Percentiles rank a stretch among this genome's conserved stretches.
These are phyloP conservation scores for Vitis vinifera DNA, from an alignment of 164 flowering plant genomes.

Conservation along the genomic window ASM3070453v1 NC_081807.1:2960501-2961000, in stretches of 20 bases:
- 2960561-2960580: conserved; percentile 25
- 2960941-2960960: conserved; percentile 84
- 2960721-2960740: conserved; percentile 71
- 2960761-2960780: conserved; percentile 62
- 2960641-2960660: conserved; percentile 72
- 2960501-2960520: too few species aligned
- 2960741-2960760: conserved; percentile 64
- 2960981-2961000: conserved; percentile 91
- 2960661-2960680: conserved; percentile 72
- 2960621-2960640: conserved; percentile 61
- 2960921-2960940: conserved; percentile 73
- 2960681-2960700: conserved; percentile 82
- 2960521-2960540: too few species aligned
- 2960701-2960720: conserved; percentile 87
- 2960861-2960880: conserved; percentile 79
- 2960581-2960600: conserved; percentile 46
- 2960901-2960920: conserved; percentile 78
- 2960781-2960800: conserved; percentile 70
- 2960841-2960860: conserved; percentile 91
- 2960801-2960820: conserved; percentile 76
- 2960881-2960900: conserved; percentile 80
- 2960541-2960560: too few species aligned
- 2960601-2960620: conserved; percentile 58
- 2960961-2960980: conserved; percentile 80
- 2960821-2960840: conserved; percentile 71